Evolutionary conservation across 768 basidiomycete species (phyloP).

Genomic region (Amanita pseudoporphyria): DNA sequence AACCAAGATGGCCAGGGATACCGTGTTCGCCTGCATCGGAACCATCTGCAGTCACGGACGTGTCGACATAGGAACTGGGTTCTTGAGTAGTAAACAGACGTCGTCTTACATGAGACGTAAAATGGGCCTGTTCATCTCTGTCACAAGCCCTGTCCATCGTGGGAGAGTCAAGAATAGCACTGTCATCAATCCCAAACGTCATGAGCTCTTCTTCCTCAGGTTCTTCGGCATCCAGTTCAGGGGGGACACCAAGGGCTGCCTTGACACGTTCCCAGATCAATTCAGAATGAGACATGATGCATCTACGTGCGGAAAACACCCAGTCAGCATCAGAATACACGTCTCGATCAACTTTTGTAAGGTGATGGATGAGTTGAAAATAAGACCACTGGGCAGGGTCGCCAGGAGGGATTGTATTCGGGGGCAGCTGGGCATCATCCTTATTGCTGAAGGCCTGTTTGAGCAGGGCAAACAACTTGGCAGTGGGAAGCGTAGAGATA

Average conservation of each 20-base stretch:
- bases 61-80: not conserved
- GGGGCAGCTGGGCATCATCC: slow-evolving; percentile 7
- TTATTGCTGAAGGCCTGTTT: slow-evolving; percentile 53
- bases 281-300: slow-evolving; percentile 69
- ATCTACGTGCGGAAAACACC: slow-evolving; percentile 64
- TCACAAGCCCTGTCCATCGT: slow-evolving; percentile 14
- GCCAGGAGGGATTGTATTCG: slow-evolving; percentile 24
- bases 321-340: slow-evolving; percentile 62
- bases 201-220: slow-evolving; percentile 15
- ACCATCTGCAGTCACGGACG: not conserved
- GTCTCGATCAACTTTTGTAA: slow-evolving; percentile 54
- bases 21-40: not conserved
- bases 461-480: slow-evolving; percentile 63
- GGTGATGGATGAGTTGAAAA: slow-evolving; percentile 55
- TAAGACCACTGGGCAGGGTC: slow-evolving; percentile 69
- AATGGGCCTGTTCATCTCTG: not conserved
- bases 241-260: slow-evolving; percentile 79
- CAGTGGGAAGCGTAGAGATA: slow-evolving; percentile 54
- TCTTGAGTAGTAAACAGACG: not conserved
- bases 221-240: slow-evolving; percentile 65
- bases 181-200: slow-evolving; percentile 25
- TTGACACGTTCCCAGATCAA: slow-evolving; percentile 90
- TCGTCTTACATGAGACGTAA: not conserved
- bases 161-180: slow-evolving; percentile 35
- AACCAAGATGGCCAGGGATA: not conserved